Percentiles rank a stretch among this genome's conserved stretches.
phyloP scores from a whole-genome alignment of 2,329 filamentous ascomycete genomes.

The Beauveria sp. region DNA sequence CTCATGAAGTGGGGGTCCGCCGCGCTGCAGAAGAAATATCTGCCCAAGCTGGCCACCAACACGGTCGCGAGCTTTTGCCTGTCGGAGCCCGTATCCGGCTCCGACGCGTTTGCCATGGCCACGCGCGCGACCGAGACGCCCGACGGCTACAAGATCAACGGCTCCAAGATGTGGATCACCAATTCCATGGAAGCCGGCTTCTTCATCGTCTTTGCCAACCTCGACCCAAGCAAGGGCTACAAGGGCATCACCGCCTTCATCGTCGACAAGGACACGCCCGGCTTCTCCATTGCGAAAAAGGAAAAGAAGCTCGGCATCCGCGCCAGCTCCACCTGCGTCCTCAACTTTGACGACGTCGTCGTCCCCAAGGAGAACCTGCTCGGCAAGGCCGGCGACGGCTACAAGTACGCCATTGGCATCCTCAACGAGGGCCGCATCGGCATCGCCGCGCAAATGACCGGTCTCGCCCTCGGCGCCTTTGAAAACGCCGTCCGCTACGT shows the following conservation, averaged over 20 bases:
- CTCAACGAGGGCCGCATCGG: slow-evolving; percentile 96
- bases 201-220: slow-evolving; percentile 97
- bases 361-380: slow-evolving; percentile 83
- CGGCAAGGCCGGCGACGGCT: slow-evolving; percentile 82
- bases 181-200: slow-evolving; percentile 90
- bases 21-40: slow-evolving; percentile 72
- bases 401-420: slow-evolving; percentile 93
- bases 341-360: slow-evolving; percentile 95
- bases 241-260: slow-evolving; percentile 96
- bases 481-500: slow-evolving; percentile 90
- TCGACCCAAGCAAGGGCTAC: slow-evolving; percentile 87
- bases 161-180: slow-evolving; percentile 99
- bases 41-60: slow-evolving; percentile 83
- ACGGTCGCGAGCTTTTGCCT: slow-evolving; percentile 90
- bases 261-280: slow-evolving; percentile 80
- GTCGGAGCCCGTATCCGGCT: slow-evolving; percentile 86
- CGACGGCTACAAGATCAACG: slow-evolving; percentile 78
- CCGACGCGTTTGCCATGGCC: slow-evolving; percentile 89
- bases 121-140: slow-evolving; percentile 82
- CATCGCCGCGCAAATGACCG: slow-evolving; percentile 98
- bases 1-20: slow-evolving; percentile 77
- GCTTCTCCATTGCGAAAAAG: slow-evolving; percentile 96
- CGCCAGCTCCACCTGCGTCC: slow-evolving; percentile 90
- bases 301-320: slow-evolving; percentile 99
- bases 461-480: slow-evolving; percentile 86